Conservation (phyloP, 768 basidiomycete species). For the Heimioporus sp. region DNA sequence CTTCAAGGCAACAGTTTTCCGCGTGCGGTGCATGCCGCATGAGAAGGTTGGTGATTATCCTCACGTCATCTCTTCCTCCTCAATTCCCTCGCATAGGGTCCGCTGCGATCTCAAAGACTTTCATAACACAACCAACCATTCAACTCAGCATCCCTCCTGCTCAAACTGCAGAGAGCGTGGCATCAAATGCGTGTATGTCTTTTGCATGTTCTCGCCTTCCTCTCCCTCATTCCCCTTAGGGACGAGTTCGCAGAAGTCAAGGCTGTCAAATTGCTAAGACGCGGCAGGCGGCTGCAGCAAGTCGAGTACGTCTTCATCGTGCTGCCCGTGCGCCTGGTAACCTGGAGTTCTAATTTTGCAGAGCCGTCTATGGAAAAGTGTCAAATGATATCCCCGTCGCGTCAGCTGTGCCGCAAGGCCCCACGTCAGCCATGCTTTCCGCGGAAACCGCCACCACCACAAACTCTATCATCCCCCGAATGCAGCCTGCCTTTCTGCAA, state of each 20-base stretch:
- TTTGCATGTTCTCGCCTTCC: not conserved
- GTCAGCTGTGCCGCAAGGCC: slow-evolving; percentile 22
- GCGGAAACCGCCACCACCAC: not conserved
- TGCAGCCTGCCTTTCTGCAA: slow-evolving; percentile 76
- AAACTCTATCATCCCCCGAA: slow-evolving; percentile 60
- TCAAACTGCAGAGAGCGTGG: slow-evolving; percentile 89
- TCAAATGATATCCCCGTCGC: slow-evolving; percentile 36
- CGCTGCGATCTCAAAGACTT: slow-evolving; percentile 92
- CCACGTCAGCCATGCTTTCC: slow-evolving; percentile 11
- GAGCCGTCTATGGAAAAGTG: slow-evolving; percentile 79
- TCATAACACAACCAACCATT: slow-evolving; percentile 49
- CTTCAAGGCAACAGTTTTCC: slow-evolving; percentile 82
- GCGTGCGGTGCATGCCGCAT: slow-evolving; percentile 93
- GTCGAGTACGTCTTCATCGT: slow-evolving; percentile 63
- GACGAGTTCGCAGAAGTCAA: slow-evolving; percentile 93
- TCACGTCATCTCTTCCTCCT: not conserved
- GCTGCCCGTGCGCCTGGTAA: not conserved
- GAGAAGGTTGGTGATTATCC: slow-evolving; percentile 54
- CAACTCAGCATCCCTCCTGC: slow-evolving; percentile 50
- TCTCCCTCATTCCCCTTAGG: slow-evolving; percentile 38
- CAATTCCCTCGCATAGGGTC: slow-evolving; percentile 49
- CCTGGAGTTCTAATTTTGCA: slow-evolving; percentile 27
- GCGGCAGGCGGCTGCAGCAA: slow-evolving; percentile 78
- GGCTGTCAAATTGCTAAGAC: slow-evolving; percentile 79
- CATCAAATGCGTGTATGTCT: slow-evolving; percentile 88